Evolutionary conservation across 129 eudicot genomes (phyloP), one percentile per base, ranked within the genome.

Genomic region (Pulicaria dysenterica): DNA sequence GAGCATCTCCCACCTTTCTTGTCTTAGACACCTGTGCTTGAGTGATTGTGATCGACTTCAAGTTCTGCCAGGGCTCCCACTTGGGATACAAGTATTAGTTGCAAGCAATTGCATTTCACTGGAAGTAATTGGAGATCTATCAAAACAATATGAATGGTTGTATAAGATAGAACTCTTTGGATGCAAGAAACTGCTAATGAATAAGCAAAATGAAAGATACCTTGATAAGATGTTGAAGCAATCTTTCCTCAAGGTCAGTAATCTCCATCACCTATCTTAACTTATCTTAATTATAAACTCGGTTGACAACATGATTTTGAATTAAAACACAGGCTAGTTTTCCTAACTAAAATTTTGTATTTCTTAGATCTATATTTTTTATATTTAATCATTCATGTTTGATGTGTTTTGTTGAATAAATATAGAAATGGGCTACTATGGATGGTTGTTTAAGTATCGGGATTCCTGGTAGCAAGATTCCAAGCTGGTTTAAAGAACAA

Each of bases 401-500:
- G 5, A 1, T 5, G 19, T 9, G 5, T 47, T 48, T 47, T 36
- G 51, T 67, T 47, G 42, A 12, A 2, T n/a, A 24, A 24, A 24
- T 47, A 48, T 44, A 67, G 72, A 67, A 34, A 67, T 67, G 73
- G 34, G 73, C 46, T 47, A 45, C 13, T 11, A 31, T 31, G 34
- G 46, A 49, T 49, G 13, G 7, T 48, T 1, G 7, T 1, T 39
- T 67, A 49, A 13, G 45, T 5, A 67, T 67, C 5, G 45, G 8
- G 13, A 67, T 14, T 13, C 59, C 73, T 67, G 59, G 73, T 7
- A 31, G 11, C 12, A 64, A 16, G 6, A 48, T 49, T 13, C 73
- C 73, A 48, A 67, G 34, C n/a, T 67, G 73, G 59, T 67, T 67
- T n/a, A 36, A 31, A 47, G 58, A 67, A 48, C 31, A 48, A 48